Evolutionary conservation across 441 rosid species (phyloP), one percentile per base, ranked within the genome.

Genomic region (Arabidopsis hybrid): DNA sequence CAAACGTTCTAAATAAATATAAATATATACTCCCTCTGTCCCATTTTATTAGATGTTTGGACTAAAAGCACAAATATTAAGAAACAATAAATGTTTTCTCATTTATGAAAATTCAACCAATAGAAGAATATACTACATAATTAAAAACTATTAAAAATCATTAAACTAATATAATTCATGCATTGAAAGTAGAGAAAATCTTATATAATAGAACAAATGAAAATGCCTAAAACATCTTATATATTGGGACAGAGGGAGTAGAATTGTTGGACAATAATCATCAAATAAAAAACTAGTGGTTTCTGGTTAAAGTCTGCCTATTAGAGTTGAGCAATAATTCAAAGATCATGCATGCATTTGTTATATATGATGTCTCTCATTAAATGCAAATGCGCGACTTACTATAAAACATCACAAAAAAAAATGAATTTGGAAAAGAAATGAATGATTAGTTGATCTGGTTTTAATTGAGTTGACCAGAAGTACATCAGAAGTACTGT

Each of bases 401-500:
- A 13, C 36, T 46, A 13, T 11, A 17, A 57, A 18, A 13, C 13
- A 36, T 5, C 1, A 31, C 7, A 42, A n/a, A 67, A 42, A 67
- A 67, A 68, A 55, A 14, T 1, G 16, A n/a, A n/a, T 14, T 31
- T 16, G 5, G 6, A 17, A 34, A 59, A 29, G 11, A 46, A 35
- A 46, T 8, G 57, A 58, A 57, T 69, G 65, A 18, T 69, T 69
- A 13, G 56, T 53, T 67, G 62, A 55, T 67, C 63, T 67, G 55
- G 72, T 56, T 67, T 6, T 7, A 11, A 34, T 46, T 14, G 18
- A 61, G 65, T 61, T 61, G 36, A 61, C 65, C 38, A 21, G 7
- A 13, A 62, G 79, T 69, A 75, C 74, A 68, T 46, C 60, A 29
- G n/a, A 75, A 55, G 79, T 69, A 69, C 65, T 76, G 57, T 76